Conservation (phyloP, 345 rosid genomes). For the Arabidopsis thaliana region DNA sequence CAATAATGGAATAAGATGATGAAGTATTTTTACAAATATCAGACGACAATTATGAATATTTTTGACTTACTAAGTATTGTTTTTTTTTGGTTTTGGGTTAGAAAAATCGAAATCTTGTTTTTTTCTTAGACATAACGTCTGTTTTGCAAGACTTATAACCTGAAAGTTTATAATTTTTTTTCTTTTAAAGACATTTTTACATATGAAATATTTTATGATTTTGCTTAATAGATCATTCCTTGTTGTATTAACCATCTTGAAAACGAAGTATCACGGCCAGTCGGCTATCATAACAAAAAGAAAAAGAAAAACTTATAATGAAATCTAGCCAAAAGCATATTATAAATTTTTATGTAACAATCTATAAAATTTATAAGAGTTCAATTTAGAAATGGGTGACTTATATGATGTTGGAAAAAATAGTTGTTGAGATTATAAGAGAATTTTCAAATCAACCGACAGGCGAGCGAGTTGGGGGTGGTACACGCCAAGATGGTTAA, state of each 20-base stretch:
- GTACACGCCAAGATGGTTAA: conserved; percentile 44
- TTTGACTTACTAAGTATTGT: too few relatives aligned
- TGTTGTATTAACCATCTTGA: neutral
- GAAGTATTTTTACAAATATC: neutral
- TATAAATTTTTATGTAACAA: conserved; percentile 1
- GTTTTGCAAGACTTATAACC: neutral
- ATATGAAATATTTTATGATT: too few relatives aligned
- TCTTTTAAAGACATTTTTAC: neutral
- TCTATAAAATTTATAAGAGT: neutral
- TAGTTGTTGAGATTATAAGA: conserved; percentile 28
- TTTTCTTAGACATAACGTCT: neutral
- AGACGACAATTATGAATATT: too few relatives aligned
- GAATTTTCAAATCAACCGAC: conserved; percentile 22
- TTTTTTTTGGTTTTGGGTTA: neutral
- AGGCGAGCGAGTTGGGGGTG: conserved; percentile 16
- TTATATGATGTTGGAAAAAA: neutral
- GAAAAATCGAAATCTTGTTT: neutral
- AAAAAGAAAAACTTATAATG: neutral
- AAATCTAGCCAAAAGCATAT: neutral
- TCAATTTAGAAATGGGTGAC: neutral
- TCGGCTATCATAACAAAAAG: neutral
- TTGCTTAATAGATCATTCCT: neutral
- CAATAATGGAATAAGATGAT: neutral
- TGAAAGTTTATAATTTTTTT: too few relatives aligned
- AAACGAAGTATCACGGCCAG: too few relatives aligned